These are phyloP conservation scores for Vickermania spadyakhi DNA, from an alignment of 208 protist genomes.

Conservation along the genomic window DNA sequence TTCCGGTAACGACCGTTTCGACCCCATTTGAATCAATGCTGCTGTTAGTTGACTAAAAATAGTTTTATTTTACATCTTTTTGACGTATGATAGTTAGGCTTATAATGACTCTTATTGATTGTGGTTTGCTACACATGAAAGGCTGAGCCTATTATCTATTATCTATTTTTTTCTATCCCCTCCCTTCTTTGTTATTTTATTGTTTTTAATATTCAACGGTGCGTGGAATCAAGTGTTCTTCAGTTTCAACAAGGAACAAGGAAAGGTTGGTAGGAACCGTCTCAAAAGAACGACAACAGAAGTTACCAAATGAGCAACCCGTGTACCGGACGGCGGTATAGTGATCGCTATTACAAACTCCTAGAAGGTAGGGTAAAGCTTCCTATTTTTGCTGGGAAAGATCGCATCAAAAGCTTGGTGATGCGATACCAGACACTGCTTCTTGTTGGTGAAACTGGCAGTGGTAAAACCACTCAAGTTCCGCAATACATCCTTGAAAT, in stretches of 20 bases:
- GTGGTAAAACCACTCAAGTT: slow-evolving; percentile 94
- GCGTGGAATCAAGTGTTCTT: too few relatives aligned
- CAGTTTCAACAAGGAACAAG: too few relatives aligned
- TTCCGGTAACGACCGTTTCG: too few relatives aligned
- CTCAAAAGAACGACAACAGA: not conserved
- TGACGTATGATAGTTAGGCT: not conserved
- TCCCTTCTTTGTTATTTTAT: not conserved
- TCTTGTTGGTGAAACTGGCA: slow-evolving; percentile 91
- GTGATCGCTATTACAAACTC: slow-evolving; percentile 40
- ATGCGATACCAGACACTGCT: slow-evolving; percentile 83
- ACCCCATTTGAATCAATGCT: not conserved
- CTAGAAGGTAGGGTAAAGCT: slow-evolving; percentile 43
- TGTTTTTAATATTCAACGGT: too few relatives aligned
- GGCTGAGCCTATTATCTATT: not conserved
- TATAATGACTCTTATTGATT: too few relatives aligned
- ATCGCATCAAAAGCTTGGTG: slow-evolving; percentile 84
- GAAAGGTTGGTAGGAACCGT: not conserved
- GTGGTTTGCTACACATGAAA: not conserved
- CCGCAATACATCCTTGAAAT: slow-evolving; percentile 92
- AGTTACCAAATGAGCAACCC: slow-evolving; percentile 18
- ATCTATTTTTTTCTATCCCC: not conserved
- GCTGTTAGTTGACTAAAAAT: not conserved
- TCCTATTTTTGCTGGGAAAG: slow-evolving; percentile 66
- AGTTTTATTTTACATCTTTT: slow-evolving; percentile 1
- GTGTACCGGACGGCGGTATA: slow-evolving; percentile 42